These are phyloP conservation scores for Quercus suber DNA, from an alignment of 306 rosid species.

Conservation along the genomic window DNA sequence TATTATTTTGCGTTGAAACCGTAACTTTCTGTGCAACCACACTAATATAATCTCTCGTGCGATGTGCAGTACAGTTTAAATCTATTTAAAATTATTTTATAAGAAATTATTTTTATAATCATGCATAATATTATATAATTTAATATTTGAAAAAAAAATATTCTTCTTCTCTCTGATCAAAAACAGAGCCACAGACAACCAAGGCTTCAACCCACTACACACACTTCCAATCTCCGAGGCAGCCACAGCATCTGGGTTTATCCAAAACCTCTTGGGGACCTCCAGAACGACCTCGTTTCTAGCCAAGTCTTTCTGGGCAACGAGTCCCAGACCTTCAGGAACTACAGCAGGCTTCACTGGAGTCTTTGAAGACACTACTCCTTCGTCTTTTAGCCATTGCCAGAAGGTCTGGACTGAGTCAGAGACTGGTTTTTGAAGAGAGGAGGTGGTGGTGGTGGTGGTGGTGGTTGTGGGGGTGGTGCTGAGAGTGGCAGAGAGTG, in stretches of 20 bases:
- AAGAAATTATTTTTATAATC: too few species aligned
- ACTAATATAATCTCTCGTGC: too few species aligned
- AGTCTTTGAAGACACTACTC: slow-evolving; percentile 68
- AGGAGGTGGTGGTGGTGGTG: slow-evolving; percentile 9
- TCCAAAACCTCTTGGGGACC: slow-evolving; percentile 92
- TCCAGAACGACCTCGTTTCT: slow-evolving; percentile 83
- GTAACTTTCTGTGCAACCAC: too few species aligned
- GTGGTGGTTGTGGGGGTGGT: slow-evolving; percentile 14
- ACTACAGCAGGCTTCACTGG: slow-evolving; percentile 73
- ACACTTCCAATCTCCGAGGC: slow-evolving; percentile 77
- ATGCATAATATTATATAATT: too few species aligned
- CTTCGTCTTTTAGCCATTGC: slow-evolving; percentile 83
- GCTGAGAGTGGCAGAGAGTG: background rate
- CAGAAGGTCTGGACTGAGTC: slow-evolving; percentile 74
- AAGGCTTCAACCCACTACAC: slow-evolving; percentile 79
- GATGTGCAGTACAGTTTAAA: too few species aligned
- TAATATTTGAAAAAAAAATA: too few species aligned
- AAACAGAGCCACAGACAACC: slow-evolving; percentile 83
- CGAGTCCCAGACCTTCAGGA: slow-evolving; percentile 74
- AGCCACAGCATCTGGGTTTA: slow-evolving; percentile 86
- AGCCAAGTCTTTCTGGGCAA: slow-evolving; percentile 58
- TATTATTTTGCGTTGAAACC: too few species aligned
- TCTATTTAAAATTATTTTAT: too few species aligned
- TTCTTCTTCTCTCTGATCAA: slow-evolving; percentile 62
- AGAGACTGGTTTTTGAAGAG: slow-evolving; percentile 42